Evolutionary conservation across 108 stramenopile species (phyloP).

Genomic region (Conticribra guillardii): DNA sequence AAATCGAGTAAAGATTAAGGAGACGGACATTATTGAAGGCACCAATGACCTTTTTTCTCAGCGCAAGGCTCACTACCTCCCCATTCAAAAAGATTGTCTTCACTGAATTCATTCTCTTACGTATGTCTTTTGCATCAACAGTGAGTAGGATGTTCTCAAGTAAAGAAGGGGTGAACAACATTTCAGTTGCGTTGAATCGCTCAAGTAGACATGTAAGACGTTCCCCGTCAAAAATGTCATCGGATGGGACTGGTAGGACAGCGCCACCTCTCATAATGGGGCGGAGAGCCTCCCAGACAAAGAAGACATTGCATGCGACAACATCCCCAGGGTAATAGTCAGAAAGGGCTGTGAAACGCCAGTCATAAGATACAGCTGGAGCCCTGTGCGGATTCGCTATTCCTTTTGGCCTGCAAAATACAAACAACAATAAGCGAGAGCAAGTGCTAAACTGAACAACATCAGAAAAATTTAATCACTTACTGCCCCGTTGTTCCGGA

Average conservation of each 20-base stretch:
- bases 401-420: conserved; percentile 35
- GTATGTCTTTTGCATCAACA: conserved; percentile 39
- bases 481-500: conserved; percentile 74
- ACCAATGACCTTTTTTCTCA: conserved; percentile 42
- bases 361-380: conserved; percentile 40
- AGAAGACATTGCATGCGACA: conserved; percentile 82
- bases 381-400: conserved; percentile 36
- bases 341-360: conserved; percentile 22
- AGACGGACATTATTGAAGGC: conserved; percentile 53
- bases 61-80: conserved; percentile 72
- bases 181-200: conserved; percentile 60
- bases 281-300: conserved; percentile 82
- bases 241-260: conserved; percentile 71
- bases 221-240: conserved; percentile 72
- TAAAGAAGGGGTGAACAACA: conserved; percentile 78
- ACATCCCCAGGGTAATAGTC: conserved; percentile 44
- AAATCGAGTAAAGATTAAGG: conserved; percentile 75
- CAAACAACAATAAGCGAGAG: conserved; percentile 63
- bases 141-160: conserved; percentile 69
- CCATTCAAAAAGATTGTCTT: conserved; percentile 64
- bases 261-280: conserved; percentile 68
- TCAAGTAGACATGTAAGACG: conserved; percentile 55
- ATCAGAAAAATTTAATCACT: conserved; percentile 5
- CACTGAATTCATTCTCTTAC: conserved; percentile 41
- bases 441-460: conserved; percentile 74